A percentile compares a stretch with the other conserved stretches of the same genome.
These are phyloP conservation scores for Xylariales sp. DNA, from an alignment of 2,329 filamentous ascomycete genomes.

Conservation along the genomic window DNA sequence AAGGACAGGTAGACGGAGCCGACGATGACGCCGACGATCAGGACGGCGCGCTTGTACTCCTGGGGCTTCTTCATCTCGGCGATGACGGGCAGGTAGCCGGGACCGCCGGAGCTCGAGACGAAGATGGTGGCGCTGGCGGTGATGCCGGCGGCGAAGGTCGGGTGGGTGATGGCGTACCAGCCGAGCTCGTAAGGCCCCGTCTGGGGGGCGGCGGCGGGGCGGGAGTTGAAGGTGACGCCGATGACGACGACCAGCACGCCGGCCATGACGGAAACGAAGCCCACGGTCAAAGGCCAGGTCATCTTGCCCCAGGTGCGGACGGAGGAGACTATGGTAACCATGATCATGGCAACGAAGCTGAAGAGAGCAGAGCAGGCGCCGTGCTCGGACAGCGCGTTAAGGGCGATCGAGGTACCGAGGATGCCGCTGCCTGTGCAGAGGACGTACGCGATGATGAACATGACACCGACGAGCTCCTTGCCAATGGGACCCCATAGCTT, in stretches of 20 bases:
- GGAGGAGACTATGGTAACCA: slow-evolving; percentile 40
- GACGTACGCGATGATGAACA: slow-evolving; percentile 57
- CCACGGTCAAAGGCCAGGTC: slow-evolving; percentile 56
- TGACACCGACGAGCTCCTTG: slow-evolving; percentile 46
- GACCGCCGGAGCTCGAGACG: slow-evolving; percentile 50
- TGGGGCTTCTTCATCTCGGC: slow-evolving; percentile 4
- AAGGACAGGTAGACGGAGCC: slow-evolving; percentile 38
- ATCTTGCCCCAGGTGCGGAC: slow-evolving; percentile 54
- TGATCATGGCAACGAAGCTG: slow-evolving; percentile 44
- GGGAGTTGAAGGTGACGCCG: slow-evolving; percentile 49
- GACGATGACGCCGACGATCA: not conserved
- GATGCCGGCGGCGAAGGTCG: slow-evolving; percentile 54
- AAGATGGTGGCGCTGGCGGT: slow-evolving; percentile 53
- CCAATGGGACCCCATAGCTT: slow-evolving; percentile 47
- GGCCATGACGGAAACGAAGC: slow-evolving; percentile 52
- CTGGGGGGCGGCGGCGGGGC: slow-evolving; percentile 55
- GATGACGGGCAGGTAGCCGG: not conserved
- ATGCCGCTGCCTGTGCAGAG: slow-evolving; percentile 54
- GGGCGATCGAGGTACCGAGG: slow-evolving; percentile 51
- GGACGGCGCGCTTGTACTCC: slow-evolving; percentile 1
- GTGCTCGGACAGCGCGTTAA: slow-evolving; percentile 57
- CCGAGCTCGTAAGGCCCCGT: slow-evolving; percentile 54
- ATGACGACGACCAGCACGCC: slow-evolving; percentile 54
- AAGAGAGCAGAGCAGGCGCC: slow-evolving; percentile 56
- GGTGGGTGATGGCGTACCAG: slow-evolving; percentile 48